Percentiles rank a stretch among this genome's conserved stretches.
Evolutionary conservation across 2,329 filamentous ascomycete genomes (phyloP).

Genomic region (Echinosphaeria canescens): DNA sequence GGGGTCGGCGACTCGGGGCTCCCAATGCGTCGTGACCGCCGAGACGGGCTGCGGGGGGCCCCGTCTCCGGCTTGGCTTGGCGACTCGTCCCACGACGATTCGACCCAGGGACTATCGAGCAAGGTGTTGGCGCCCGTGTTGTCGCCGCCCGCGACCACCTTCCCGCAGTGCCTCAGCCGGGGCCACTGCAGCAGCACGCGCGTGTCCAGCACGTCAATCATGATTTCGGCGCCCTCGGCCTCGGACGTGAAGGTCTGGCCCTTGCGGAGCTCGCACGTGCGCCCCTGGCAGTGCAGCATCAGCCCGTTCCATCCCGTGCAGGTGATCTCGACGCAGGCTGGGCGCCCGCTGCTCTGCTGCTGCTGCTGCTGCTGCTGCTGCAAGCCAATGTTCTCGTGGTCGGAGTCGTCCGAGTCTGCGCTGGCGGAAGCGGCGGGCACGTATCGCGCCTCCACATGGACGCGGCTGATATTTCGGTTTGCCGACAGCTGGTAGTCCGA

Average conservation of each 20-base stretch:
- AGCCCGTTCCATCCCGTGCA: constrained; percentile 94
- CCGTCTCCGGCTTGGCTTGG: constrained; percentile 16
- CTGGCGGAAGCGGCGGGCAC: no score
- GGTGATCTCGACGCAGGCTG: constrained; percentile 66
- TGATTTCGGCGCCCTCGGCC: constrained; percentile 72
- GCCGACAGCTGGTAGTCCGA: constrained; percentile 89
- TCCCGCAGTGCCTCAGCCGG: no score
- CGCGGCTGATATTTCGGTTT: constrained; percentile 79
- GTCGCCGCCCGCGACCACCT: constrained; percentile 14
- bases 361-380: no score
- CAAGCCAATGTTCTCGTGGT: no score
- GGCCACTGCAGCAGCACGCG: constrained; percentile 86
- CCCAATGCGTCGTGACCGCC: constrained; percentile 32
- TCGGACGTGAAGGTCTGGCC: constrained; percentile 81
- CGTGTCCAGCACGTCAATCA: constrained; percentile 86
- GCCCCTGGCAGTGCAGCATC: constrained; percentile 78
- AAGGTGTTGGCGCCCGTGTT: no score
- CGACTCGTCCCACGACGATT: constrained; percentile 52
- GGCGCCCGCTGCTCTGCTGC: constrained; percentile 31
- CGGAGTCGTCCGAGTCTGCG: no score
- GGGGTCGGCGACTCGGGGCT: constrained; percentile 55
- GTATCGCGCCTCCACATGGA: constrained; percentile 80
- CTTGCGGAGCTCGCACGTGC: constrained; percentile 68
- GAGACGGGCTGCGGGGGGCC: constrained; percentile 29
- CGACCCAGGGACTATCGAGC: constrained; percentile 34